A percentile compares a stretch with the other conserved stretches of the same genome.
These are phyloP conservation scores for Myxozyma mucilagina DNA, from an alignment of 805 yeast genomes.

Conservation along the genomic window DNA sequence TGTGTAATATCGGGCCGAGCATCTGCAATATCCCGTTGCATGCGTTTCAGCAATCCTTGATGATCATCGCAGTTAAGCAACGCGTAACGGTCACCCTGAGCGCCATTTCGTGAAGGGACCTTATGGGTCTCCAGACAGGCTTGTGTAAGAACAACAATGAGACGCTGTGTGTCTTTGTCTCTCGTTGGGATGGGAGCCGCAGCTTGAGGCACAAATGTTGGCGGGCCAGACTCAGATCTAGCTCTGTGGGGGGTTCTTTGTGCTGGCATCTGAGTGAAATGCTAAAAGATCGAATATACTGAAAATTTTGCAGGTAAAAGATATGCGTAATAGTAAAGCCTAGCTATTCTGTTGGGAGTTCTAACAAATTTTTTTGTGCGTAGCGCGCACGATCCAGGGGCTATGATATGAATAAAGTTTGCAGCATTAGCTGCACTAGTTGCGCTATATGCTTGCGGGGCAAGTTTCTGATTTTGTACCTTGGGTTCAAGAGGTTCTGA, in stretches of 20 bases:
- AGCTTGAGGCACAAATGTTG: conserved; percentile 84
- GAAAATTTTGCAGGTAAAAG: no score
- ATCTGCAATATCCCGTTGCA: conserved; percentile 96
- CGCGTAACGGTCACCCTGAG: conserved; percentile 84
- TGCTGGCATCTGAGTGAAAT: conserved; percentile 51
- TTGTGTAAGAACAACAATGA: conserved; percentile 91
- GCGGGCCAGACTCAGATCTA: conserved; percentile 35
- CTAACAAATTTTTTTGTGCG: conserved; percentile 3
- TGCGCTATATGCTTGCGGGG: no score
- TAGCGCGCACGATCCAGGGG: no score
- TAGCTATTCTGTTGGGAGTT: conserved; percentile 1
- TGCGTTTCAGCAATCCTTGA: conserved; percentile 89
- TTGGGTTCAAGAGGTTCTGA: no score
- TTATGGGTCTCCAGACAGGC: conserved; percentile 96
- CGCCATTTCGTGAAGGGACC: conserved; percentile 68
- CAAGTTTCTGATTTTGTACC: no score
- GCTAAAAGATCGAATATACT: no score
- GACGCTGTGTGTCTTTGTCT: conserved; percentile 80
- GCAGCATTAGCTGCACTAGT: no score
- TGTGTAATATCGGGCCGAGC: conserved; percentile 99
- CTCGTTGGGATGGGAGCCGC: conserved; percentile 78
- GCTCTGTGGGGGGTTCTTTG: conserved; percentile 42
- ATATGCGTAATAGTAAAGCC: no score
- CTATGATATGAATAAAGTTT: no score
- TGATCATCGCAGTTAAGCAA: conserved; percentile 96